These are phyloP conservation scores for Rhizoctonia solani DNA, from an alignment of 1,284 basidiomycete genomes.

Conservation along the genomic window DNA sequence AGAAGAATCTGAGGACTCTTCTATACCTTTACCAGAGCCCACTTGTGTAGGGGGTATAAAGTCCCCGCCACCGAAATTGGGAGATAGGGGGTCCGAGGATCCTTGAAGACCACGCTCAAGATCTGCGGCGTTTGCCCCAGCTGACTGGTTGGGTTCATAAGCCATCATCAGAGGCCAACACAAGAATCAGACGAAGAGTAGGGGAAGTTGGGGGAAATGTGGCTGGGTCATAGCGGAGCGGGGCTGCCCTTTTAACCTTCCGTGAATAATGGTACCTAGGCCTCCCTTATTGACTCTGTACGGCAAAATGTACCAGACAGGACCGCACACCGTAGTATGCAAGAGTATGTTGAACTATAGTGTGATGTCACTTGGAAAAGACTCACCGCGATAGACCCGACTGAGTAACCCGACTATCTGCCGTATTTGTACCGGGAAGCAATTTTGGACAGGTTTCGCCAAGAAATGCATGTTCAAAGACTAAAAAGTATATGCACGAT, in stretches of 20 bases:
- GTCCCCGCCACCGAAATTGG: slow-evolving; percentile 9
- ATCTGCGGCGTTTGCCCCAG: slow-evolving; percentile 1
- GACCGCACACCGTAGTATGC: background rate
- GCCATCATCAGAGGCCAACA: slow-evolving; percentile 8
- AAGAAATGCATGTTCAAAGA: slow-evolving; percentile 4
- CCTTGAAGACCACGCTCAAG: slow-evolving; percentile 23
- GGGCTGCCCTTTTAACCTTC: slow-evolving; percentile 15
- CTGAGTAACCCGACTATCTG: slow-evolving; percentile 28
- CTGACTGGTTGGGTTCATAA: slow-evolving; percentile 3
- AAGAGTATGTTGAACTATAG: background rate
- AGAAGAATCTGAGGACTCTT: background rate
- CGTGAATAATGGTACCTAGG: background rate
- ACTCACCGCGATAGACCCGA: slow-evolving; percentile 30
- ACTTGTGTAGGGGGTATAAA: slow-evolving; percentile 3
- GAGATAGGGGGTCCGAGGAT: slow-evolving; percentile 31
- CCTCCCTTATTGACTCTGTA: too few relatives aligned
- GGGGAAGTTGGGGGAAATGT: slow-evolving; percentile 8
- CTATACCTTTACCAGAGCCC: background rate
- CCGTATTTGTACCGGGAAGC: slow-evolving; percentile 27
- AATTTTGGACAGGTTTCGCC: slow-evolving; percentile 9
- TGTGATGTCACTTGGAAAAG: slow-evolving; percentile 31
- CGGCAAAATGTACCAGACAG: background rate
- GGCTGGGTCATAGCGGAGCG: background rate
- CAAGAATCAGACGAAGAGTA: slow-evolving; percentile 3
- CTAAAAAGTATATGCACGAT: slow-evolving; percentile 28